These are phyloP conservation scores for Solanum hybrid DNA, from an alignment of 305 asterid species.

Conservation along the genomic window DNA sequence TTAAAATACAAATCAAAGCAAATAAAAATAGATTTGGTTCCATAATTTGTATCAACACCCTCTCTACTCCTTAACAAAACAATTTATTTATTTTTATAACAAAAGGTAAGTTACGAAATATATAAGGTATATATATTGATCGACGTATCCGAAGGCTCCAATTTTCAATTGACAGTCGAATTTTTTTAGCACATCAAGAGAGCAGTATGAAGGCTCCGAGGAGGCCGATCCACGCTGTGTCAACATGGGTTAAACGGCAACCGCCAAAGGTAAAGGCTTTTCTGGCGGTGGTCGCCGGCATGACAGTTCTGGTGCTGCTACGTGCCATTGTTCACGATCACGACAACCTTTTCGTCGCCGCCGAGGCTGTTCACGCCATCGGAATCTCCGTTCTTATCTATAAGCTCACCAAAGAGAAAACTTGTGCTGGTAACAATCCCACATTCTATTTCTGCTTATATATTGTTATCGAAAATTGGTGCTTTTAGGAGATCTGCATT, in stretches of 20 bases:
- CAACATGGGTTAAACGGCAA: conserved; percentile 66
- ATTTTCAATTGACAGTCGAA: background rate
- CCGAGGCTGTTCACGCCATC: conserved; percentile 79
- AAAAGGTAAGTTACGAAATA: background rate
- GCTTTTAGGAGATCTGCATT: background rate
- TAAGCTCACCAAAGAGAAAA: conserved; percentile 73
- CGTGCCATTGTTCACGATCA: conserved; percentile 71
- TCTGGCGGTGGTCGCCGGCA: conserved; percentile 53
- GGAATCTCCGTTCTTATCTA: conserved; percentile 70
- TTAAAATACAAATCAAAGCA: background rate
- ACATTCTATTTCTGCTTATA: background rate
- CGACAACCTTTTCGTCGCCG: conserved; percentile 68
- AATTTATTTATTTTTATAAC: background rate
- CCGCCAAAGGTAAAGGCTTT: conserved; percentile 84
- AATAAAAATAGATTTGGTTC: background rate
- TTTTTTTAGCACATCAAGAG: background rate
- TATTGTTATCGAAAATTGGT: background rate
- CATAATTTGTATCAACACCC: background rate
- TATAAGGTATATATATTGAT: background rate
- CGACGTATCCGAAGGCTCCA: background rate
- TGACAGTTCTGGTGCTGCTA: conserved; percentile 55
- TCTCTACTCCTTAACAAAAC: background rate
- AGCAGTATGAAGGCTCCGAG: conserved; percentile 40
- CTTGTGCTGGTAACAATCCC: conserved; percentile 58
- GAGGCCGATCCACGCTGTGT: conserved; percentile 54